Conservation (phyloP, 805 yeast genomes). For the Monosporozyma aquatica region DNA sequence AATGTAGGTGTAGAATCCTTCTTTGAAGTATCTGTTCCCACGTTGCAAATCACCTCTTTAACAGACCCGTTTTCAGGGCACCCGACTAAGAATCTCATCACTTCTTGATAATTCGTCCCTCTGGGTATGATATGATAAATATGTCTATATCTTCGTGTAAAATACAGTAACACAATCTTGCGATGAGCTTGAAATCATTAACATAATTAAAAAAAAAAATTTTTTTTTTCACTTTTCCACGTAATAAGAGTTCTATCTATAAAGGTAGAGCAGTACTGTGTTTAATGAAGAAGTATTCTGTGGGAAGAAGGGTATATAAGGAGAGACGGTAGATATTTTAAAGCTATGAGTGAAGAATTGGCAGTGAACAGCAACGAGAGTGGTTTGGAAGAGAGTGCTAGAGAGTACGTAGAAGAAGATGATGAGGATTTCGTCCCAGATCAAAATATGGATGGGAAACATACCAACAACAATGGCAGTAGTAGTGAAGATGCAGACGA, state of each 20-base stretch:
- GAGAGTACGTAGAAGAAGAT: slow-evolving; percentile 29
- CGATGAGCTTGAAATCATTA: slow-evolving; percentile 6
- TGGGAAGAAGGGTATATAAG: not conserved
- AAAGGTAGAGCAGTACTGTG: too few species aligned
- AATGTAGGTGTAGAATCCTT: slow-evolving; percentile 59
- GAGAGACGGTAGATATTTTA: not conserved
- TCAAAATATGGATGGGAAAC: slow-evolving; percentile 15
- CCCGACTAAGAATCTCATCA: slow-evolving; percentile 56
- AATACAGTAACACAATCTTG: too few species aligned
- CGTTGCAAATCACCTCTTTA: slow-evolving; percentile 52
- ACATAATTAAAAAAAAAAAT: too few species aligned
- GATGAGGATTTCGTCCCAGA: slow-evolving; percentile 34
- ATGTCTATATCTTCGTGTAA: too few species aligned
- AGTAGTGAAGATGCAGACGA: slow-evolving; percentile 31
- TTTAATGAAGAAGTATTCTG: not conserved
- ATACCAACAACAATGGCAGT: too few species aligned
- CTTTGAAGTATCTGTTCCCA: slow-evolving; percentile 73
- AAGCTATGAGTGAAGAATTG: not conserved
- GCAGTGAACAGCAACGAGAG: not conserved
- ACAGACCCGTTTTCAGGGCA: slow-evolving; percentile 60
- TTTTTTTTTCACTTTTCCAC: too few species aligned
- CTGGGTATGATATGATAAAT: too few species aligned
- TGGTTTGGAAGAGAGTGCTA: slow-evolving; percentile 16
- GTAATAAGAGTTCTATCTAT: too few species aligned
- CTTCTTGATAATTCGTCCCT: too few species aligned